Conservation (phyloP, 2,329 filamentous ascomycete species). For the Aspergillus terreus region DNA sequence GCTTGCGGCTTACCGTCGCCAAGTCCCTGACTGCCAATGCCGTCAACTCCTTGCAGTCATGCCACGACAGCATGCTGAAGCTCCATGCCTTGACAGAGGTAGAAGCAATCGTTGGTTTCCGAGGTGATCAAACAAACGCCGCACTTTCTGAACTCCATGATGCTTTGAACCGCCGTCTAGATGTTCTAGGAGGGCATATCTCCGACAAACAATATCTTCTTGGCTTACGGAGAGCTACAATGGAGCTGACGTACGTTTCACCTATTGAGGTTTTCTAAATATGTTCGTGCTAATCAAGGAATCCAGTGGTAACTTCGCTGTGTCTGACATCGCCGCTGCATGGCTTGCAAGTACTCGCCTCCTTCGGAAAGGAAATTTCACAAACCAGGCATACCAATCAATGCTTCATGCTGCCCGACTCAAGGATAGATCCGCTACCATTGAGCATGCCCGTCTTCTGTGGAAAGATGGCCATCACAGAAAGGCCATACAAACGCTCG, state of each 20-base stretch:
- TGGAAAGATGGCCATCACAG: conserved; percentile 93
- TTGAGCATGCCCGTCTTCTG: conserved; percentile 87
- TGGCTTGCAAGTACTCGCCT: conserved; percentile 85
- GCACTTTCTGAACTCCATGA: conserved; percentile 40
- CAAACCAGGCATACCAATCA: conserved; percentile 87
- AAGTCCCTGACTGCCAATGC: conserved; percentile 70
- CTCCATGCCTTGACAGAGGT: conserved; percentile 86
- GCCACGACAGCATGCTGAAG: conserved; percentile 79
- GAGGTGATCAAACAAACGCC: conserved; percentile 21
- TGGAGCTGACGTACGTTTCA: conserved; percentile 61
- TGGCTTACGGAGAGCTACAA: conserved; percentile 77
- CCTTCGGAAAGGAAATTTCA: conserved; percentile 78
- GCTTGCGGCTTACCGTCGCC: conserved; percentile 67
- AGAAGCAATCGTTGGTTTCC: conserved; percentile 64
- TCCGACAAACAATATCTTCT: conserved; percentile 92
- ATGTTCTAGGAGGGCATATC: conserved; percentile 81
- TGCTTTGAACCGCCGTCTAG: conserved; percentile 71
- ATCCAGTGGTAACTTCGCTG: conserved; percentile 53
- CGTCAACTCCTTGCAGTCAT: conserved; percentile 76
- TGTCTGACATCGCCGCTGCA: conserved; percentile 72
- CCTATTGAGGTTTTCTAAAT: background rate
- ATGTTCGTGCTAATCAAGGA: conserved; percentile 23
- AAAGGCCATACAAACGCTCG: conserved; percentile 88
- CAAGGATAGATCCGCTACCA: conserved; percentile 80
- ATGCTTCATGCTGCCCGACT: conserved; percentile 83